Base-by-base conservation (phyloP, 1,139 yeast genomes). In the Chernovozyma sophiae-reginae region DNA sequence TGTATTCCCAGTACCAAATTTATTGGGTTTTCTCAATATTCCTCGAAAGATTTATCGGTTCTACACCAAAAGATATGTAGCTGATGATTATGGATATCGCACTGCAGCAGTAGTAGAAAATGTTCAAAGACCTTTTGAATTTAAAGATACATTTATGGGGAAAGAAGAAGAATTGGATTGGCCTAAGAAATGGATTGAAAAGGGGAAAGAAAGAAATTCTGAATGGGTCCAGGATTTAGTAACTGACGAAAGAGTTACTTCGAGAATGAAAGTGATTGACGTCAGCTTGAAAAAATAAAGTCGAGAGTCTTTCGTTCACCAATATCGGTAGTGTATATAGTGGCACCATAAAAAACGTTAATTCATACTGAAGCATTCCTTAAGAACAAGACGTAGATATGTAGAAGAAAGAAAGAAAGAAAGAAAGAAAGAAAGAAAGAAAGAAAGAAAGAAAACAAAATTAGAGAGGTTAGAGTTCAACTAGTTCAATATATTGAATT, bases 171-270 rank as follows among this genome's bases (percentile, higher is more conserved):
- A 92, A 55, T 55, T 62, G 14, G 95, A 87, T 48, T 94, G 99
- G 99, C 97, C 97, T 17, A 65, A 67, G 43, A 73, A 75, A 43
- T 94, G 97, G 96, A 84, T 86, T 31, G 72, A 77, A 44, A 73
- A 69, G 44, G 96, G 95, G 14, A 55, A 62, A 34, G 83, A 77
- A 39, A 81, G 78, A 50, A 65, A 75, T 30, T 83, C 95, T 43
- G 97, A 90, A 56, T 92, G 98, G 98, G 81, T 84, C 38, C 81
- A 81, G 55, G 92, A 84, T 17, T 64, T 89, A 39, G 68, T 59
- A 13, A 77, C 77, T 19, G 97, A 92, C 54, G 78, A 76, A 13
- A 65, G 96, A 43, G 76, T 92, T 19, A 61, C 74, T 12, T 56
- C 61, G 16, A 64, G 78, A 43, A 58, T 87, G 62, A 63, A 68